These are phyloP conservation scores for Salix brachista DNA, from an alignment of 345 rosid genomes.

Conservation along the genomic window DNA sequence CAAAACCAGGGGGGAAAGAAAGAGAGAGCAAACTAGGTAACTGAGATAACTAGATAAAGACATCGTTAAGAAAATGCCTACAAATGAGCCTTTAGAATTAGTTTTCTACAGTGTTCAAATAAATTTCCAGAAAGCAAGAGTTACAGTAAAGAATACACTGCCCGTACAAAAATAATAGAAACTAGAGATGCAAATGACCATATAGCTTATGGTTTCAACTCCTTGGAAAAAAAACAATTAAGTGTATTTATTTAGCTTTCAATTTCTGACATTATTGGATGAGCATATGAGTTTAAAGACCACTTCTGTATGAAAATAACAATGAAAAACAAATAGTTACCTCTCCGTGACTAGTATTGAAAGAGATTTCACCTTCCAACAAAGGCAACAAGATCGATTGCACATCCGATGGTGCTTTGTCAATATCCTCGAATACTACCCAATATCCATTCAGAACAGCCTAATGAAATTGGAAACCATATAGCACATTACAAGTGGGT, in stretches of 20 bases:
- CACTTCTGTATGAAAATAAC: neutral
- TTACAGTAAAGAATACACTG: no score
- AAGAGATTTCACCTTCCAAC: constrained; percentile 70
- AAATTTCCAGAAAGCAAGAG: no score
- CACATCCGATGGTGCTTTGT: constrained; percentile 88
- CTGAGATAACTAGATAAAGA: neutral
- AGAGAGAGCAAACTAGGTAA: neutral
- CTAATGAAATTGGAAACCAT: constrained; percentile 31
- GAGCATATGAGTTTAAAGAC: neutral
- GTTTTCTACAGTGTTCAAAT: no score
- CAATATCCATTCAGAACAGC: constrained; percentile 79
- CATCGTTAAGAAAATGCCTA: neutral
- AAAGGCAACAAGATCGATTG: constrained; percentile 73
- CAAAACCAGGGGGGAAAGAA: neutral
- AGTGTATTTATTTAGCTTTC: neutral
- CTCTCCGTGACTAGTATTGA: constrained; percentile 73
- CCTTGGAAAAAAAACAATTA: no score
- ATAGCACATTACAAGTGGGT: neutral
- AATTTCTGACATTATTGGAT: neutral
- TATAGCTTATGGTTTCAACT: no score
- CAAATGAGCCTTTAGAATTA: no score
- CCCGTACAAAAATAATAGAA: no score
- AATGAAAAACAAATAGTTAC: constrained; percentile 27
- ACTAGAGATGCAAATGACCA: no score
- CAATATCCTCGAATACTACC: constrained; percentile 95